Evolutionary conservation across 192 early-diverging fungal species (phyloP), one percentile per base, ranked within the genome.

Genomic region (Funneliformis geosporum): DNA sequence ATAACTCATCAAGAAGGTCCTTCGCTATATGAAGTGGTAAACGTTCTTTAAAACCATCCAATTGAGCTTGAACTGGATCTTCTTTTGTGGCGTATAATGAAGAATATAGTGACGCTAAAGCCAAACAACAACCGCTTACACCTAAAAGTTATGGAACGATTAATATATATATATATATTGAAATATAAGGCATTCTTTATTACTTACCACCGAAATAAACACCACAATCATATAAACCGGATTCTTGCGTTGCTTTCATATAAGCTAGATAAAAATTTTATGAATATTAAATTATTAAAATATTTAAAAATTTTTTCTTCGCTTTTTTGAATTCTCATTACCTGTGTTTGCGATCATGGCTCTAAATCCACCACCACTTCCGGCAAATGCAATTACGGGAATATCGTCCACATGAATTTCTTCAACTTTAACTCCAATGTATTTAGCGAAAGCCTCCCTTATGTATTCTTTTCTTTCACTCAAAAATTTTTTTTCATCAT

Each of bases 331-430:
- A 33, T 33, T 33, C 33, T 2, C 33, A 28, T 64, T 65, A 78
- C 76, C 93, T 16, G 88, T 78, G 21, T 88, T 90, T 9, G 91
- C 89, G 46, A 95, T 81, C 95, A 96, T 96, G 7, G 95, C 94
- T 7, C 94, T 90, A 82, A 90, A 94, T 2, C 95, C 95, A 18
- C 95, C 95, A 40, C 95, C 95, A 76, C 91, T 89, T 72, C 90
- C 91, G n/a, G 91, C 92, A 78, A 93, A 77, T 10, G 86, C 91
- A 67, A 95, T 88, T 1, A 91, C 66, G 25, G 94, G 94, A 28
- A 95, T 88, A 76, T 95, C 92, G 11, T 87, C 86, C 18, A 80
- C 81, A 66, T 94, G 86, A n/a, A 95, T 78, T n/a, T 91, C 88
- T 5, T 82, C 82, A n/a, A 81, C 84, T 42, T 89, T 67, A 18